Evolutionary conservation across 202 grass and related monocot species (phyloP).

Genomic region (Alloteropsis angusta): DNA sequence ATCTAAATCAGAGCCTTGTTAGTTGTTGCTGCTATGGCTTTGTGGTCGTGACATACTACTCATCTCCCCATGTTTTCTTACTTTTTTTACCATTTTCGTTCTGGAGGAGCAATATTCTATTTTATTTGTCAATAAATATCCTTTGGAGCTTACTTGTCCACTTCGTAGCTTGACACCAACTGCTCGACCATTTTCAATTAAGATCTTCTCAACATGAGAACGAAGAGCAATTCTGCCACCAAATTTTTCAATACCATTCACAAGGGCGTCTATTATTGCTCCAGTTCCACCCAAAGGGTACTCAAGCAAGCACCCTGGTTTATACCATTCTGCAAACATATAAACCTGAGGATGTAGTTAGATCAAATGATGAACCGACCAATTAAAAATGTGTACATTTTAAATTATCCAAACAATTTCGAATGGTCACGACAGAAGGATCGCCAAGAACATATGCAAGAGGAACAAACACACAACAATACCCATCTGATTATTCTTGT

Average conservation of each 20-base stretch:
- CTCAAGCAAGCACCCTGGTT: constrained; percentile 86
- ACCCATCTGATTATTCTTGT: neutral
- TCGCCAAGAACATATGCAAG: neutral
- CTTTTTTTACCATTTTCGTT: neutral
- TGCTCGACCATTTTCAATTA: constrained; percentile 82
- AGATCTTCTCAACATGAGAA: constrained; percentile 75
- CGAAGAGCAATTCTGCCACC: constrained; percentile 73
- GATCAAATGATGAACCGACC: constrained; percentile 25
- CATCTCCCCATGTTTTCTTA: neutral
- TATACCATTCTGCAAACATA: constrained; percentile 99
- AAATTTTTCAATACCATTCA: constrained; percentile 78
- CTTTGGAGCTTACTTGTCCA: constrained; percentile 56
- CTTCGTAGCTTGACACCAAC: constrained; percentile 78
- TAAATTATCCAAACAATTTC: neutral
- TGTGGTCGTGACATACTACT: neutral
- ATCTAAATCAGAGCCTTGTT: neutral
- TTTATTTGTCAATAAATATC: constrained; percentile 16
- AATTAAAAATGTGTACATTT: neutral
- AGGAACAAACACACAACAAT: neutral
- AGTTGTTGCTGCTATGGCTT: neutral
- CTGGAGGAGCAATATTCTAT: neutral
- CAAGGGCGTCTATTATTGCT: constrained; percentile 77
- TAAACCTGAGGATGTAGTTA: constrained; percentile 68
- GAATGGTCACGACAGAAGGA: neutral
- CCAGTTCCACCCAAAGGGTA: constrained; percentile 79